Evolutionary conservation across 306 rosid species (phyloP).

Genomic region (Inga oerstediana): DNA sequence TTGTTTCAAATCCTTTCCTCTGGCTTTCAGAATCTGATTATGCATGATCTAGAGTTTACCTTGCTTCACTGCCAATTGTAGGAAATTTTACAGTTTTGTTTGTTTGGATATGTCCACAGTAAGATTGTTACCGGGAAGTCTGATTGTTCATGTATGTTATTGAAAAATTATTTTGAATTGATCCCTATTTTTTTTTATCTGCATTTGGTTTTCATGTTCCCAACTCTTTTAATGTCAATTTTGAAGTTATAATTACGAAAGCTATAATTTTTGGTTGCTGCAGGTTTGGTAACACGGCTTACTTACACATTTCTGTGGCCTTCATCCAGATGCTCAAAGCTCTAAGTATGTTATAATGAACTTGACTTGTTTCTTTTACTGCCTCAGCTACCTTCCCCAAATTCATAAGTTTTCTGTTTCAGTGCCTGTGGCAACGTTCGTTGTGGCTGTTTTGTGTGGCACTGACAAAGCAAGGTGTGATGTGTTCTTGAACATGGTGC

Average conservation of each 20-base stretch:
- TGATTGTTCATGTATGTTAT: neutral
- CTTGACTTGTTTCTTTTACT: constrained; percentile 24
- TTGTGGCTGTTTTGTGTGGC: constrained; percentile 87
- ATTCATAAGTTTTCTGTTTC: constrained; percentile 44
- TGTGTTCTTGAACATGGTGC: constrained; percentile 90
- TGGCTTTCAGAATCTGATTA: neutral
- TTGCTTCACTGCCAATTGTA: neutral
- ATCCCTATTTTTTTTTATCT: neutral
- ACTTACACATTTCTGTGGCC: constrained; percentile 96
- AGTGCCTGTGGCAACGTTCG: constrained; percentile 98
- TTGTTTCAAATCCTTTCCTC: neutral
- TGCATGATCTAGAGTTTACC: neutral
- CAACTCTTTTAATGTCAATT: neutral
- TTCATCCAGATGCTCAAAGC: constrained; percentile 99
- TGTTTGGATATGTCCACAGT: neutral
- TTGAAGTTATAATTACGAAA: neutral
- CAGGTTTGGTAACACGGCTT: constrained; percentile 99
- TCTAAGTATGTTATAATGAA: constrained; percentile 61
- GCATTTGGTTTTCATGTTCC: neutral
- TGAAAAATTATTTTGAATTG: constrained; percentile 9
- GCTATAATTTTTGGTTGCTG: constrained; percentile 19
- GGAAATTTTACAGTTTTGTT: neutral
- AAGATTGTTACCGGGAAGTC: constrained; percentile 13
- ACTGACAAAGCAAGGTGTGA: constrained; percentile 93
- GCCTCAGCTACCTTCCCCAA: constrained; percentile 7